Conservation (phyloP, 768 basidiomycete genomes). For the Flagelloscypha sp. region DNA sequence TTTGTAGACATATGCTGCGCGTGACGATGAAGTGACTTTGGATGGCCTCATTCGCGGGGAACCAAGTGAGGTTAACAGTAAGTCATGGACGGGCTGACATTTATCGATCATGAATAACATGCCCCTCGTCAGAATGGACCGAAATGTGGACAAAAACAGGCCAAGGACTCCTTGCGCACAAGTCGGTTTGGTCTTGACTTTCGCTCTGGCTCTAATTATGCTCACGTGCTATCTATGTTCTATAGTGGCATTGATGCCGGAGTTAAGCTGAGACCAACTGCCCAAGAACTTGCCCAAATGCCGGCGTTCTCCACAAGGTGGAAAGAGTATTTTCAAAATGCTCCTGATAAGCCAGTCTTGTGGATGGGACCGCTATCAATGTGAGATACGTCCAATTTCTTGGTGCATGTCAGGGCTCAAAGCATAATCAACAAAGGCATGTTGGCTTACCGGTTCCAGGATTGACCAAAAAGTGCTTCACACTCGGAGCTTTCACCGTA, state of each 20-base stretch:
- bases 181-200: constrained; percentile 31
- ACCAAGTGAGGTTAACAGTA: constrained; percentile 31
- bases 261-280: constrained; percentile 46
- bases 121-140: constrained; percentile 19
- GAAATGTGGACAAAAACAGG: constrained; percentile 26
- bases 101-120: constrained; percentile 5
- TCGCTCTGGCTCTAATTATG: no score
- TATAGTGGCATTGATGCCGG: constrained; percentile 45
- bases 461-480: constrained; percentile 18
- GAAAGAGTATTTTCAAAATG: constrained; percentile 39
- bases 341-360: constrained; percentile 49
- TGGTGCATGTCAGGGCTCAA: not conserved
- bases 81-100: constrained; percentile 12
- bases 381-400: constrained; percentile 19
- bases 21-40: constrained; percentile 39
- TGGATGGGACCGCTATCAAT: constrained; percentile 32
- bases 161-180: constrained; percentile 43
- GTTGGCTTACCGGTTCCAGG: constrained; percentile 3
- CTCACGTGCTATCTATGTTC: not conserved
- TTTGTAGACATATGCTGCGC: constrained; percentile 30
- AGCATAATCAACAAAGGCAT: no score
- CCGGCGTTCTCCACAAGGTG: constrained; percentile 40
- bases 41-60: constrained; percentile 37
- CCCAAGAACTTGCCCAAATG: constrained; percentile 40
- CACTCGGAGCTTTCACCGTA: constrained; percentile 24